These are phyloP conservation scores for Volutella citrinella DNA, from an alignment of 2,329 filamentous ascomycete genomes.

Conservation along the genomic window DNA sequence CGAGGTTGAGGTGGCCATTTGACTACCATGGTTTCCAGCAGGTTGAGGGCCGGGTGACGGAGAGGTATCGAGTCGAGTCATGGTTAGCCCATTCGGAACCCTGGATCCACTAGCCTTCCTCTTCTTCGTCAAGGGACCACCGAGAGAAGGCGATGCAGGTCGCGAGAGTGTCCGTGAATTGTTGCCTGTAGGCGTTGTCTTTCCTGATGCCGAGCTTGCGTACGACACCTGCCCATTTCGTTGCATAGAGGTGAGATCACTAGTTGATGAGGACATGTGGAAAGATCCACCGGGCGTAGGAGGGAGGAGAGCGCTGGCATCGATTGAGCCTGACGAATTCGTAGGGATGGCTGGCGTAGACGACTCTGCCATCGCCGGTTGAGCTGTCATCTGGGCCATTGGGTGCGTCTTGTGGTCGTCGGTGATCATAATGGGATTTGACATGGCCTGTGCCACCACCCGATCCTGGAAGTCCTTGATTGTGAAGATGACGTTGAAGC, in stretches of 20 bases:
- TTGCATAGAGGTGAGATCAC: slow-evolving; percentile 60
- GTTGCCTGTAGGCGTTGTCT: slow-evolving; percentile 28
- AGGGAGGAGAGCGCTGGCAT: slow-evolving; percentile 31
- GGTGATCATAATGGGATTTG: slow-evolving; percentile 90
- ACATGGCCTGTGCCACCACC: slow-evolving; percentile 79
- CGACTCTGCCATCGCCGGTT: slow-evolving; percentile 26
- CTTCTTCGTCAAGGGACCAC: slow-evolving; percentile 71
- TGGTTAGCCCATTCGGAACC: slow-evolving; percentile 70
- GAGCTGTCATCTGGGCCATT: slow-evolving; percentile 25
- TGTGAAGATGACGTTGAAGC: slow-evolving; percentile 92
- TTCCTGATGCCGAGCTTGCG: slow-evolving; percentile 28
- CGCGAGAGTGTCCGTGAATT: slow-evolving; percentile 55
- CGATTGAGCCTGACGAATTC: slow-evolving; percentile 18
- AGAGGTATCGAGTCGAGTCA: slow-evolving; percentile 74
- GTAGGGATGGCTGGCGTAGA: slow-evolving; percentile 12
- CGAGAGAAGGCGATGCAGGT: slow-evolving; percentile 67
- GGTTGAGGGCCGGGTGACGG: slow-evolving; percentile 37
- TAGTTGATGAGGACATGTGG: slow-evolving; percentile 57
- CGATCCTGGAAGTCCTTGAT: slow-evolving; percentile 77
- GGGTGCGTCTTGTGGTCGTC: slow-evolving; percentile 92
- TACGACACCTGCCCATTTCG: slow-evolving; percentile 42
- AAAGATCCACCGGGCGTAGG: slow-evolving; percentile 41
- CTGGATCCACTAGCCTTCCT: slow-evolving; percentile 75
- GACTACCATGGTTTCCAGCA: slow-evolving; percentile 33
- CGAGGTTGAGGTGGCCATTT: slow-evolving; percentile 44